These are phyloP conservation scores for Metschnikowia aberdeeniae DNA, from an alignment of 805 yeast genomes.

Conservation along the genomic window DNA sequence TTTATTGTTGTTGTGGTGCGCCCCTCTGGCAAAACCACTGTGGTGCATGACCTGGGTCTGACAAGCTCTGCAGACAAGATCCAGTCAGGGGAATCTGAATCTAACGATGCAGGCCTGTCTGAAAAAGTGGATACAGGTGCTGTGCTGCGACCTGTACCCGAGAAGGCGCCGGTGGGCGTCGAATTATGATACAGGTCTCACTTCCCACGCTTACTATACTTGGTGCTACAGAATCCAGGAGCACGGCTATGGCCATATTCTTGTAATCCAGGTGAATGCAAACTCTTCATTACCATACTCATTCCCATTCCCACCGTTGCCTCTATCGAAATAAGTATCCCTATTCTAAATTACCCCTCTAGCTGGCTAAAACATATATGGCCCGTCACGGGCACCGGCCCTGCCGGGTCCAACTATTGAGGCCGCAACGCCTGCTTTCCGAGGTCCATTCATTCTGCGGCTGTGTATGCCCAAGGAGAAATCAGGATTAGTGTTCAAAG, in stretches of 20 bases:
- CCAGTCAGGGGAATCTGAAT: neutral
- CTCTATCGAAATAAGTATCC: no score
- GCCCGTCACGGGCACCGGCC: conserved; percentile 20
- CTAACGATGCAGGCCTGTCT: no score
- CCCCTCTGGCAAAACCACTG: conserved; percentile 40
- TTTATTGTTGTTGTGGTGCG: conserved; percentile 67
- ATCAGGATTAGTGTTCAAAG: conserved; percentile 39
- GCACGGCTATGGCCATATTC: no score
- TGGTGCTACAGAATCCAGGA: no score
- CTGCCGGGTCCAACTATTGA: conserved; percentile 4
- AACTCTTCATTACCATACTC: no score
- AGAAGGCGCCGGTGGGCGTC: neutral
- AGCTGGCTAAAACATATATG: conserved; percentile 1
- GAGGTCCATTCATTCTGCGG: conserved; percentile 15
- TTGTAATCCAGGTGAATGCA: no score
- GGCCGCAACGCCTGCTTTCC: neutral
- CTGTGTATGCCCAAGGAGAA: conserved; percentile 26
- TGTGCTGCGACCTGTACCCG: conserved; percentile 9
- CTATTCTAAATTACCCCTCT: neutral
- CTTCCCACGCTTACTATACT: no score
- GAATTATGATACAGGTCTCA: neutral
- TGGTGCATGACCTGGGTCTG: conserved; percentile 15
- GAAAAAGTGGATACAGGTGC: neutral
- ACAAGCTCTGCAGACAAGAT: conserved; percentile 2
- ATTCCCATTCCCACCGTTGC: no score